These are phyloP conservation scores for Helminthosporium solani DNA, from an alignment of 2,329 filamentous ascomycete species.

Conservation along the genomic window DNA sequence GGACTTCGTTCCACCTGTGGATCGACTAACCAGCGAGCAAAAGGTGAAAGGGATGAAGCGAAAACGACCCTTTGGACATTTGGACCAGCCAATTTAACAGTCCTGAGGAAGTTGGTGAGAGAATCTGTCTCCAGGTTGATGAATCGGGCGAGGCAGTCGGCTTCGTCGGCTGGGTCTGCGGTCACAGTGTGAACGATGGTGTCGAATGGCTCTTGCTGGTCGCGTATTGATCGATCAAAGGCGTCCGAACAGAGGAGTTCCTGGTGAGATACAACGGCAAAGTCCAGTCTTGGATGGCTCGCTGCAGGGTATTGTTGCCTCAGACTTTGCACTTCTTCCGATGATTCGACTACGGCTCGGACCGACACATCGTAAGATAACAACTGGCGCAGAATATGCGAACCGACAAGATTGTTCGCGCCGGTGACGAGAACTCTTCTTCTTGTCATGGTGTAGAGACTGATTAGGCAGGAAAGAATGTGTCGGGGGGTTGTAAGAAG, in stretches of 20 bases:
- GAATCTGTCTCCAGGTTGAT: conserved; percentile 25
- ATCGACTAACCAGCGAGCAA: conserved; percentile 29
- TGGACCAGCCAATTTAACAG: conserved; percentile 15
- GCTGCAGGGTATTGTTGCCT: conserved; percentile 18
- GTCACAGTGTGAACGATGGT: conserved; percentile 27
- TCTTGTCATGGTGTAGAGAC: conserved; percentile 18
- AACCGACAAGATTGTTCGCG: conserved; percentile 26
- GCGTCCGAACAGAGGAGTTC: conserved; percentile 16
- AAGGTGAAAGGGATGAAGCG: conserved; percentile 23
- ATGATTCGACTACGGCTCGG: conserved; percentile 26
- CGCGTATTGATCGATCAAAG: conserved; percentile 21
- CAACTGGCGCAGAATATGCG: conserved; percentile 27
- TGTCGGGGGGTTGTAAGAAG: conserved; percentile 5
- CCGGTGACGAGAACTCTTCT: conserved; percentile 29
- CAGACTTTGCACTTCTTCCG: conserved; percentile 17
- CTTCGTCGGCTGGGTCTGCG: conserved; percentile 21
- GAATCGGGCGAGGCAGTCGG: conserved; percentile 29
- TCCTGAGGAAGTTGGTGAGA: conserved; percentile 21
- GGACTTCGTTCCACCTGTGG: conserved; percentile 13
- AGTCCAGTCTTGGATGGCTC: conserved; percentile 18
- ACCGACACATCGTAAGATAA: conserved; percentile 24
- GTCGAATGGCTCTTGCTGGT: conserved; percentile 22
- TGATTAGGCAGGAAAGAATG: not conserved
- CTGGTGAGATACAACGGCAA: conserved; percentile 17
- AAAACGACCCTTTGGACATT: conserved; percentile 27